phyloP scores from a whole-genome alignment of 441 rosid species.

The Brassica hybrid region DNA sequence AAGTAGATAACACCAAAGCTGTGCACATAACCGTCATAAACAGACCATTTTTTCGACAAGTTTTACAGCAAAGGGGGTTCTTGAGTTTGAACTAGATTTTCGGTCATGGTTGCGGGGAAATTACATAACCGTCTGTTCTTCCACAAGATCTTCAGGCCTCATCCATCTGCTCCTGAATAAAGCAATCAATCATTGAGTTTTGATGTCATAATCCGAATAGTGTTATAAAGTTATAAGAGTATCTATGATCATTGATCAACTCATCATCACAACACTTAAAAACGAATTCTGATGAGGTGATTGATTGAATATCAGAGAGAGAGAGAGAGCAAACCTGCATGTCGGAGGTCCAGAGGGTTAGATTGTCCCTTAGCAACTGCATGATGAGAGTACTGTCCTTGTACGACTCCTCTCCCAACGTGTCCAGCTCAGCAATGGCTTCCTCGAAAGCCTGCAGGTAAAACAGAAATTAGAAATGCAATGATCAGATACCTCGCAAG shows the following conservation, averaged over 20 bases:
- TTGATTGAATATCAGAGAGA: neutral
- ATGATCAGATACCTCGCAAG: neutral
- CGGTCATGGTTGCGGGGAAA: constrained; percentile 15
- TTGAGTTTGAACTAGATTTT: constrained; percentile 18
- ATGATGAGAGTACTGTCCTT: constrained; percentile 63
- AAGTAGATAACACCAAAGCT: constrained; percentile 39
- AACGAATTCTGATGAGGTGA: neutral
- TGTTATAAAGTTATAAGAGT: constrained; percentile 4
- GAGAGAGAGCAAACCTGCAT: constrained; percentile 49
- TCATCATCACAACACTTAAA: neutral
- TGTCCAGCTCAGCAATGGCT: constrained; percentile 62
- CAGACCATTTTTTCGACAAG: constrained; percentile 38
- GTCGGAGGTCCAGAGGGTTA: constrained; percentile 59
- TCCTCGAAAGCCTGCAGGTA: constrained; percentile 54
- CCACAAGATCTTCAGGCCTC: constrained; percentile 42
- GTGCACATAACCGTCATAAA: constrained; percentile 37
- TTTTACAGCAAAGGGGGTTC: constrained; percentile 28
- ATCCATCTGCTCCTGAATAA: constrained; percentile 48
- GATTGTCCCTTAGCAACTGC: constrained; percentile 62
- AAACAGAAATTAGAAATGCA: constrained; percentile 18
- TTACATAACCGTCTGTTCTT: constrained; percentile 32
- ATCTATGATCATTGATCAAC: neutral
- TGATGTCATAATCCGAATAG: neutral
- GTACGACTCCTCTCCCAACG: constrained; percentile 61
- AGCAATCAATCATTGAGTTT: constrained; percentile 24